These are phyloP conservation scores for Kokia cookei DNA, from an alignment of 441 rosid species.

Conservation along the genomic window DNA sequence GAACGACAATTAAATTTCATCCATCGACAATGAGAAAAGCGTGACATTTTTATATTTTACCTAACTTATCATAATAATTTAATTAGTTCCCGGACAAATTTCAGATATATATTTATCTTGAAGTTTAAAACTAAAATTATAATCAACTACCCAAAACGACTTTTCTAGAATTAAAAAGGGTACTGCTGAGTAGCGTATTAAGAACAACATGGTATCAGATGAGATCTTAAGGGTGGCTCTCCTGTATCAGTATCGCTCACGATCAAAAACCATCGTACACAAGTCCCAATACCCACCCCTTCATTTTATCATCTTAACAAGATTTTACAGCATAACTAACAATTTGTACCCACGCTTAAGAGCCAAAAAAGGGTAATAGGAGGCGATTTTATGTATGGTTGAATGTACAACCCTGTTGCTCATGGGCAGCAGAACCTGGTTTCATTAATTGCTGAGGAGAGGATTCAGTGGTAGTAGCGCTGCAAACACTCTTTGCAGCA, in stretches of 20 bases:
- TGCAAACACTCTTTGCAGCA: conserved; percentile 13
- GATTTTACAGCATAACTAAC: background rate
- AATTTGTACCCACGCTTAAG: background rate
- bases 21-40: no score
- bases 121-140: no score
- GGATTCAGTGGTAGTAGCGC: conserved; percentile 2
- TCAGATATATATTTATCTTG: no score
- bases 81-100: no score
- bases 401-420: conserved; percentile 9
- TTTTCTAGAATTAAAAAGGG: background rate
- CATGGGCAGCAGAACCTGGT: conserved; percentile 9
- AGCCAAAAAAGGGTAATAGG: background rate
- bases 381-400: background rate
- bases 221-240: background rate
- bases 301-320: background rate
- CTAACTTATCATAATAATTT: no score
- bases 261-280: background rate
- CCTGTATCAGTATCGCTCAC: background rate
- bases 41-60: no score
- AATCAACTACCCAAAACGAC: background rate
- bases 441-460: conserved; percentile 14
- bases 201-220: background rate
- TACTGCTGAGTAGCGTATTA: background rate
- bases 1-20: no score
- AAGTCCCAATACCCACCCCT: background rate